Evolutionary conservation across 208 protist genomes (phyloP).

Genomic region (Herpetomonas muscarum): DNA sequence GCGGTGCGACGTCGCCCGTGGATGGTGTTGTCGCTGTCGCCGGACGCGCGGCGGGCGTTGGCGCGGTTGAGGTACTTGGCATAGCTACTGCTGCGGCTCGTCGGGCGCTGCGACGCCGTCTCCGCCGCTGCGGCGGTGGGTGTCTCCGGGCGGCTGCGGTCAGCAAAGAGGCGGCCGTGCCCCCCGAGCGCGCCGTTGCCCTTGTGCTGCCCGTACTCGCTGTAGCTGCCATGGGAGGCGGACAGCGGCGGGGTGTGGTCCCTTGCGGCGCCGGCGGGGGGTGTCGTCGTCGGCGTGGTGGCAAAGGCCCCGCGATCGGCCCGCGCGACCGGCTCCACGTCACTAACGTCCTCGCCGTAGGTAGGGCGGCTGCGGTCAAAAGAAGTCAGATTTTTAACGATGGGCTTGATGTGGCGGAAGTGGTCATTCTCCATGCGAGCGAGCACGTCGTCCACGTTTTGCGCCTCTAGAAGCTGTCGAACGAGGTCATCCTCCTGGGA

Average conservation of each 20-base stretch:
- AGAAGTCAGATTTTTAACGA: constrained; percentile 26
- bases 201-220: no score
- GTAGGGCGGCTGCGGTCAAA: constrained; percentile 34
- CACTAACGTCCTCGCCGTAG: no score
- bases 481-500: constrained; percentile 70
- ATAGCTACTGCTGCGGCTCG: not conserved
- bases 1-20: not conserved
- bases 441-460: constrained; percentile 69
- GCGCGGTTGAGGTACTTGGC: not conserved
- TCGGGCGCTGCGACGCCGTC: not conserved
- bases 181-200: no score
- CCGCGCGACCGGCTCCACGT: not conserved
- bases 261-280: no score
- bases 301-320: not conserved
- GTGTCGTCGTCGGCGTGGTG: no score
- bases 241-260: no score
- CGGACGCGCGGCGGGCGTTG: not conserved
- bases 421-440: constrained; percentile 58
- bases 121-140: not conserved
- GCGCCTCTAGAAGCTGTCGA: constrained; percentile 56
- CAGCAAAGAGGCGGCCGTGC: no score
- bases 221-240: no score
- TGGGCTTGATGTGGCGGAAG: constrained; percentile 31
- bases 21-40: not conserved
- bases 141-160: not conserved